phyloP scores from a whole-genome alignment of 2,329 filamentous ascomycete species.

The Akanthomyces lecanii region DNA sequence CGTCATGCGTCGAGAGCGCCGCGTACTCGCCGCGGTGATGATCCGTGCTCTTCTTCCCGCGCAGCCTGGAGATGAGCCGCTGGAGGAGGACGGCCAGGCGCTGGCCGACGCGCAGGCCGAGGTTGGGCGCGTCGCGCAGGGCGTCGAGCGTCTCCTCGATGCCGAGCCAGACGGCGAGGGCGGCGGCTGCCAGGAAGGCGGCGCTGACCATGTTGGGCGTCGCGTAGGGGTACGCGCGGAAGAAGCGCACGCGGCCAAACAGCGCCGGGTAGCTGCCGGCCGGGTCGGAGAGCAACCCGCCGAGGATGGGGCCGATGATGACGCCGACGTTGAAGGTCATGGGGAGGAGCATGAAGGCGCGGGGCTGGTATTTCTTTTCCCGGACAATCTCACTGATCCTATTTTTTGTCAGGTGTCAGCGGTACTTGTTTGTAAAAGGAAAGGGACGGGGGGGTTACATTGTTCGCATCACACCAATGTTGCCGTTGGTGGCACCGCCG shows the following conservation, averaged over 20 bases:
- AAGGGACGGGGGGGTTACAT: conserved; percentile 43
- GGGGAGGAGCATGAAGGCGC: conserved; percentile 70
- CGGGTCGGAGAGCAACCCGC: conserved; percentile 65
- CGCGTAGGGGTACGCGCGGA: conserved; percentile 49
- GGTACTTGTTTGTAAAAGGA: too few species aligned
- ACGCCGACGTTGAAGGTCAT: conserved; percentile 72
- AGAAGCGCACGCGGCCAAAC: conserved; percentile 45
- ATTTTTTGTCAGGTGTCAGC: not conserved
- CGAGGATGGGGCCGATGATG: conserved; percentile 65
- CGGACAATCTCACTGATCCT: conserved; percentile 66
- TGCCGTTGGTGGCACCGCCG: conserved; percentile 69
- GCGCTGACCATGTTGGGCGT: conserved; percentile 51
- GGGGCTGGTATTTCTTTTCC: conserved; percentile 60
- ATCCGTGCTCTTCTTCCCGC: not conserved
- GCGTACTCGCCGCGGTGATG: conserved; percentile 21
- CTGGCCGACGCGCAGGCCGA: conserved; percentile 38
- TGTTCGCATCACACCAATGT: conserved; percentile 68
- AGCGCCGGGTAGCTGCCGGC: conserved; percentile 51
- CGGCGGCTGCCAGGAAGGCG: conserved; percentile 41
- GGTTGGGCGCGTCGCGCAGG: conserved; percentile 35
- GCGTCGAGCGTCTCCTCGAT: conserved; percentile 52
- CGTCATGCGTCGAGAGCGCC: conserved; percentile 22
- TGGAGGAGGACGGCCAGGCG: conserved; percentile 30
- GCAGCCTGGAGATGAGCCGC: conserved; percentile 20
- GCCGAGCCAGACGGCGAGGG: conserved; percentile 44